Percentiles rank a stretch among this genome's conserved stretches.
Conservation (phyloP, 164 flowering plant species). For the Tetracentron sinense region DNA sequence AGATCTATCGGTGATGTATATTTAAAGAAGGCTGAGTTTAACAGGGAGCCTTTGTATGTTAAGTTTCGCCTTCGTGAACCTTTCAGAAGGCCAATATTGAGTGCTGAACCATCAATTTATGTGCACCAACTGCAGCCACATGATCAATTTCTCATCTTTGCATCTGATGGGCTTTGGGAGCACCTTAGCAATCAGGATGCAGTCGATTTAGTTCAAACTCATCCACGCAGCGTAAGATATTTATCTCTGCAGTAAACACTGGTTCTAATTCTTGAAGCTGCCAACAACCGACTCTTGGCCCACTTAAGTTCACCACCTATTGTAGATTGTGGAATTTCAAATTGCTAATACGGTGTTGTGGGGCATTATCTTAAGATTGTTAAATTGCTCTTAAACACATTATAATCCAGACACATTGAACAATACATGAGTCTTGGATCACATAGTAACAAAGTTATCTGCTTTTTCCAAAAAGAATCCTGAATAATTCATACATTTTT, state of each 20-base stretch:
- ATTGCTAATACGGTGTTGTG: too few species aligned
- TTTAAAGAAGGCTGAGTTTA: slow-evolving; percentile 61
- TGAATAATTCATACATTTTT: too few species aligned
- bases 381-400: too few species aligned
- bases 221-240: slow-evolving; percentile 45
- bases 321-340: too few species aligned
- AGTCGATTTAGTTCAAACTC: slow-evolving; percentile 57
- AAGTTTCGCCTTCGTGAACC: slow-evolving; percentile 69
- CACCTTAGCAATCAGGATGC: slow-evolving; percentile 70
- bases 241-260: neutral
- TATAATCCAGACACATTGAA: too few species aligned
- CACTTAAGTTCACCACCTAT: too few species aligned
- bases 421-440: too few species aligned
- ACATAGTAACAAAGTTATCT: too few species aligned
- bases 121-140: slow-evolving; percentile 55
- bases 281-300: too few species aligned
- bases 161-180: slow-evolving; percentile 78
- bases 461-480: too few species aligned
- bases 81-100: slow-evolving; percentile 51
- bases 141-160: slow-evolving; percentile 66
- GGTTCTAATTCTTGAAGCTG: too few species aligned
- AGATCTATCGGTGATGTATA: slow-evolving; percentile 73
- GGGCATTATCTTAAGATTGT: too few species aligned
- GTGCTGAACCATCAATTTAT: slow-evolving; percentile 60
- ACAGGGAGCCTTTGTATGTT: slow-evolving; percentile 58